Evolutionary conservation across 179 eudicot genomes (phyloP).

Genomic region (Silene vulgaris): DNA sequence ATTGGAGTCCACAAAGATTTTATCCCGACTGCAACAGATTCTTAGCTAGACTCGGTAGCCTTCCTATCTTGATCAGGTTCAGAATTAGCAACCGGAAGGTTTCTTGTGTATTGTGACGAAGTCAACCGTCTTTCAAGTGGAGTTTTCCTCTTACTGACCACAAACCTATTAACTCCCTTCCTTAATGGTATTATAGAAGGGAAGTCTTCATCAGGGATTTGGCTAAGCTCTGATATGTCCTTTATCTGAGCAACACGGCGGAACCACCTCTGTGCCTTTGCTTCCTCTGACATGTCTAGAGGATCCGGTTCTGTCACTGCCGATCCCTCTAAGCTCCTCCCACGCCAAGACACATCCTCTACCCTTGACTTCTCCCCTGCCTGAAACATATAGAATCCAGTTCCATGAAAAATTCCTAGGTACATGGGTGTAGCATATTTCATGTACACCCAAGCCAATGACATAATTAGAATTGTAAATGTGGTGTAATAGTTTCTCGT

Average conservation of each 20-base stretch:
- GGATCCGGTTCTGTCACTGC: conserved; percentile 79
- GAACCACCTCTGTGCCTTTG: conserved; percentile 90
- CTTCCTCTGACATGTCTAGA: conserved; percentile 97
- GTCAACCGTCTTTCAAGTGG: conserved; percentile 90
- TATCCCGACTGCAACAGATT: background rate
- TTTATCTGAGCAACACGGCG: conserved; percentile 86
- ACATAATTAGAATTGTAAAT: too few species aligned
- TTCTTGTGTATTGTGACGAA: conserved; percentile 62
- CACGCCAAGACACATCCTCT: conserved; percentile 36
- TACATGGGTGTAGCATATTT: too few species aligned
- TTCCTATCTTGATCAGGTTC: conserved; percentile 36
- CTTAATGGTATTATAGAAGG: conserved; percentile 96
- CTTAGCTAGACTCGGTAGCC: conserved; percentile 34
- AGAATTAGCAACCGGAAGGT: conserved; percentile 49
- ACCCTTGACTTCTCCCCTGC: conserved; percentile 27
- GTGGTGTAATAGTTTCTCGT: too few species aligned
- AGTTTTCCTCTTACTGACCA: conserved; percentile 93
- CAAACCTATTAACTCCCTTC: conserved; percentile 91
- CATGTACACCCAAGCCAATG: too few species aligned
- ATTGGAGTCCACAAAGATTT: background rate
- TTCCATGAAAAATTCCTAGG: background rate
- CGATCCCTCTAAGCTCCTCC: conserved; percentile 89
- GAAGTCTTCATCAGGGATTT: conserved; percentile 92
- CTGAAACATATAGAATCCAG: conserved; percentile 10
- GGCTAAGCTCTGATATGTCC: conserved; percentile 84